Evolutionary conservation across 2,329 filamentous ascomycete genomes (phyloP).

Genomic region (Neofusicoccum parvum): DNA sequence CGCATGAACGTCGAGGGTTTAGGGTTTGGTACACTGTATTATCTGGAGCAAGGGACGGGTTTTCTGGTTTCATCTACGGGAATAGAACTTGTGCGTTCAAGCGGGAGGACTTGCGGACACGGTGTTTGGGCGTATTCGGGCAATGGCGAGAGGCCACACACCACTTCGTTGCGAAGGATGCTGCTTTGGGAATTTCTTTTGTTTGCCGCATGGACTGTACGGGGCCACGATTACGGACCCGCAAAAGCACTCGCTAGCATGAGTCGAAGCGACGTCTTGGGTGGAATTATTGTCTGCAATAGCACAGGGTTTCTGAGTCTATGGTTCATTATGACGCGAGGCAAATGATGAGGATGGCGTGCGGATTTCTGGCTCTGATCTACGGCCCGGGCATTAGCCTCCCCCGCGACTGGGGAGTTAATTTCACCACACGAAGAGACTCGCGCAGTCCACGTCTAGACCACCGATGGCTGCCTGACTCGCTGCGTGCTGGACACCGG

Average conservation of each 20-base stretch:
- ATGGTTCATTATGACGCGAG: background rate
- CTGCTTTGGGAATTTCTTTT: constrained; percentile 7
- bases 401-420: background rate
- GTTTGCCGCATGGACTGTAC: constrained; percentile 11
- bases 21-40: background rate
- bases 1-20: background rate
- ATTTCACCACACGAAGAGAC: constrained; percentile 16
- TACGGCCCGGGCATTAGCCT: background rate
- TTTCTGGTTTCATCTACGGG: background rate
- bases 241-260: constrained; percentile 17
- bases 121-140: constrained; percentile 6
- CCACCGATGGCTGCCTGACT: constrained; percentile 6
- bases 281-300: background rate
- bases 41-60: constrained; percentile 8
- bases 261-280: background rate
- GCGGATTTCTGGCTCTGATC: background rate
- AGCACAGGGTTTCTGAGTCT: background rate
- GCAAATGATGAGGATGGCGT: constrained; percentile 3
- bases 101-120: background rate
- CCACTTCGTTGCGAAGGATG: background rate
- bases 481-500: background rate
- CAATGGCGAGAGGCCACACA: background rate
- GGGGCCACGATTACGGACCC: background rate
- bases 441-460: background rate
- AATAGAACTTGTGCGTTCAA: constrained; percentile 21